Evolutionary conservation across 495 filamentous ascomycete species (phyloP).

Genomic region (Daldinia caldariorum): DNA sequence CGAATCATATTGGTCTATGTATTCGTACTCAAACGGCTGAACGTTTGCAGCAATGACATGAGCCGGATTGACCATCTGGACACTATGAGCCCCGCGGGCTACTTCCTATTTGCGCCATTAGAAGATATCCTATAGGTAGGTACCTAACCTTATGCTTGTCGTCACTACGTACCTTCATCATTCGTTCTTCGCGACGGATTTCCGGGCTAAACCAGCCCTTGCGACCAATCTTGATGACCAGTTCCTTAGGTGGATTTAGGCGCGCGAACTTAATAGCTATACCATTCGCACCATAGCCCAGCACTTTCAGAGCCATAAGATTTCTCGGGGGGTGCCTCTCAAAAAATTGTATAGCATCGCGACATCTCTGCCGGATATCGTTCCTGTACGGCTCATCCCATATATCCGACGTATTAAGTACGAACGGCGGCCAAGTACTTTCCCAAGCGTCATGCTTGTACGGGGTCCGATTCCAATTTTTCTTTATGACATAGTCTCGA

Average conservation of each 20-base stretch:
- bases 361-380: background rate
- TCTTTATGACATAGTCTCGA: background rate
- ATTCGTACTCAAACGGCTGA: background rate
- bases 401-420: background rate
- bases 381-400: background rate
- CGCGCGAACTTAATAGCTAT: background rate
- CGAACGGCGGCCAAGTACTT: background rate
- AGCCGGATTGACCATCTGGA: constrained; percentile 13
- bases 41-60: background rate
- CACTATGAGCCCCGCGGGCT: constrained; percentile 26
- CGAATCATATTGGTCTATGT: background rate
- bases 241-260: background rate
- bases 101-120: constrained; percentile 14
- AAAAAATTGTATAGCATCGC: background rate
- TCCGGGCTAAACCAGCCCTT: background rate
- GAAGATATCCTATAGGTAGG: background rate
- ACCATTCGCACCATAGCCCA: background rate
- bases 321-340: background rate
- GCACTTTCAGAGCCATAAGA: background rate
- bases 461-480: background rate
- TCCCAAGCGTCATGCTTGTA: background rate
- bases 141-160: background rate
- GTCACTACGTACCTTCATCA: constrained; percentile 8
- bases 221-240: background rate
- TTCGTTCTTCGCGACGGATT: background rate